These are phyloP conservation scores for Shiraia bambusicola DNA, from an alignment of 2,329 filamentous ascomycete species.

Conservation along the genomic window DNA sequence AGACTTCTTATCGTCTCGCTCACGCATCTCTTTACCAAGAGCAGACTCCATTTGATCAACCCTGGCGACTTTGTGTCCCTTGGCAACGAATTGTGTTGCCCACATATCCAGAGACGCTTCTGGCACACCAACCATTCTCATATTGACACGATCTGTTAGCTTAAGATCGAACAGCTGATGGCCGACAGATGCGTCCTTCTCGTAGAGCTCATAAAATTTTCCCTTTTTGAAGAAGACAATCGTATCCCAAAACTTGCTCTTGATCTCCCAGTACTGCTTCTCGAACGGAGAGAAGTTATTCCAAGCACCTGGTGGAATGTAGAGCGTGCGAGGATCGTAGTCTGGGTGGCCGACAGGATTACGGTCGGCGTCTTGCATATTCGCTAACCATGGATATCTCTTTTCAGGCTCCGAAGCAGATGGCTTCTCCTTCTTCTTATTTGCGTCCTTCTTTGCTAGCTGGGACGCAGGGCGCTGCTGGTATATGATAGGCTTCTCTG, in stretches of 20 bases:
- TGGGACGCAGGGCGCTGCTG: conserved; percentile 47
- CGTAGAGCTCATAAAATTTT: conserved; percentile 98
- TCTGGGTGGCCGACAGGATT: conserved; percentile 79
- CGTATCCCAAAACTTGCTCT: conserved; percentile 95
- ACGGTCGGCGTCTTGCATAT: conserved; percentile 79
- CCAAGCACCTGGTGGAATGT: conserved; percentile 80
- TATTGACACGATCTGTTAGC: conserved; percentile 96
- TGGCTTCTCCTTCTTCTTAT: conserved; percentile 61
- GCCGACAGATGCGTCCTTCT: conserved; percentile 94
- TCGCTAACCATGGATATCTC: conserved; percentile 86
- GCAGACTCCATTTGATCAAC: conserved; percentile 98
- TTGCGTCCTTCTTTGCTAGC: conserved; percentile 33
- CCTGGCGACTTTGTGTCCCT: conserved; percentile 94
- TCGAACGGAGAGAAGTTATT: conserved; percentile 88
- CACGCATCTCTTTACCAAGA: conserved; percentile 97
- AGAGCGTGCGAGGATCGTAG: conserved; percentile 89
- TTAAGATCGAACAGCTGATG: conserved; percentile 97
- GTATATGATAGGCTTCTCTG: conserved; percentile 57
- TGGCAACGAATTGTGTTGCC: conserved; percentile 98
- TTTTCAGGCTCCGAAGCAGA: conserved; percentile 80
- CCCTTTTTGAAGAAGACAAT: conserved; percentile 99
- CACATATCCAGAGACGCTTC: conserved; percentile 94
- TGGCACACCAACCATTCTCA: conserved; percentile 98
- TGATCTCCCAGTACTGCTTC: conserved; percentile 99
- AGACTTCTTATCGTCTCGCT: conserved; percentile 67